Evolutionary conservation across 1,139 yeast genomes (phyloP), one percentile per base, ranked within the genome.

Genomic region (Kodamaea anthophila): DNA sequence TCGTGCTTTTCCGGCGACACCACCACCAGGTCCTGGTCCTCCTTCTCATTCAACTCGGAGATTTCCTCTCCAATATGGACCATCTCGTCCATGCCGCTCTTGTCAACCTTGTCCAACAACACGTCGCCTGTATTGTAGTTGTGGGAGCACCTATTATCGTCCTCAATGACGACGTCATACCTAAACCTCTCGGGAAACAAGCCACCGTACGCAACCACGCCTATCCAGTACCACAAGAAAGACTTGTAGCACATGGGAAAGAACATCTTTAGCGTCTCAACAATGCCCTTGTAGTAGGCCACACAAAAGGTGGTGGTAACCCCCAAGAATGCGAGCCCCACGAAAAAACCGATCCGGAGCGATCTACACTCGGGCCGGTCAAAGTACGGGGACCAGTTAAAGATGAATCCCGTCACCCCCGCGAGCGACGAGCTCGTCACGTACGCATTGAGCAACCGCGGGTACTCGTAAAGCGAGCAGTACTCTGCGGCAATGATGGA

Each of bases 361-460:
- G 80, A 74, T 39, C 95, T 68, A 41, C 87, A 77, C 47, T 85
- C 94, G 2, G 95, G 94, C 35, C 72, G 69, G 55, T 91, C 97
- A 52, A 91, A 91, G 44, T 69, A 70, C 2, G 95, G 91, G 14
- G 87, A 77, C 96, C 97, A 91, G 37, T 93, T 86, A 59, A 91
- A 77, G 14, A 68, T 53, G 23, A 86, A 74, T 1, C 97, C 96
- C 6, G 75, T 55, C 6, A 67, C 36, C 4, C 96, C 96, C 36
- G 88, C 74, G 3, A 72, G 23, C 0, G 75, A 52, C 1, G 96
- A 81, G 41, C 80, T 65, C 1, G 61, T 28, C 51, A 86, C 70
- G 53, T 80, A 82, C 3, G 62, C 41, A 3, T 54, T 38, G 35
- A 70, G 58, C 26, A 71, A 51, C 20, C 55, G 49, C 4, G 84